Evolutionary conservation across 257 asterid species (phyloP).

Genomic region (Voacanga thouarsii): DNA sequence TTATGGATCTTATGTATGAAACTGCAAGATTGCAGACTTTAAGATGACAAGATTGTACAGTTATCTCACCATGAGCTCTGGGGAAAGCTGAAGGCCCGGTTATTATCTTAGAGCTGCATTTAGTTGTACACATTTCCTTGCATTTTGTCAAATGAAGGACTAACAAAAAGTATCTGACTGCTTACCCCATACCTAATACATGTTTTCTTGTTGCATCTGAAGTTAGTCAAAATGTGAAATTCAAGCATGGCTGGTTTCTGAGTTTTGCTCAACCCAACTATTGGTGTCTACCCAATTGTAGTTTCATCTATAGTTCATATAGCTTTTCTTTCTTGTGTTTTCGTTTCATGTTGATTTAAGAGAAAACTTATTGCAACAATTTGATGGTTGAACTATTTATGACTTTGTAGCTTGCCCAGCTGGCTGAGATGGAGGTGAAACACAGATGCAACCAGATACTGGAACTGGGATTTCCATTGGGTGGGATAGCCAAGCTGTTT

Average conservation of each 20-base stretch:
- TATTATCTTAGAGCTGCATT: neutral
- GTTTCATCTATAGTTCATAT: too few species aligned
- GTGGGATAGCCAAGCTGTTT: slow-evolving; percentile 86
- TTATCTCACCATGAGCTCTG: neutral
- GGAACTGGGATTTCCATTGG: slow-evolving; percentile 88
- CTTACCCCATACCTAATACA: neutral
- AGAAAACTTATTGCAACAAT: neutral
- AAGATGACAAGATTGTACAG: neutral
- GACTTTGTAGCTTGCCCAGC: slow-evolving; percentile 70
- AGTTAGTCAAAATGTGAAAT: neutral
- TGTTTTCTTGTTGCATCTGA: neutral
- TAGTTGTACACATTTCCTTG: neutral
- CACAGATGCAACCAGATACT: slow-evolving; percentile 84
- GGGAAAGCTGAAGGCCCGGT: neutral
- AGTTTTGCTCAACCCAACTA: too few species aligned
- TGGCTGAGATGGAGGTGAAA: slow-evolving; percentile 95
- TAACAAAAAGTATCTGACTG: neutral
- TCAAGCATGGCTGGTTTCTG: neutral
- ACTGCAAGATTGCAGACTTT: too few species aligned
- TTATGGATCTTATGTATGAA: neutral
- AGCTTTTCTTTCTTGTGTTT: neutral
- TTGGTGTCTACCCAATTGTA: too few species aligned
- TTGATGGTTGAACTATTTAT: neutral
- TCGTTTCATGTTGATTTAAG: neutral
- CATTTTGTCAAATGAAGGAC: neutral